Conservation (phyloP, 768 basidiomycete genomes). For the Kwoniella newhampshirensis region DNA sequence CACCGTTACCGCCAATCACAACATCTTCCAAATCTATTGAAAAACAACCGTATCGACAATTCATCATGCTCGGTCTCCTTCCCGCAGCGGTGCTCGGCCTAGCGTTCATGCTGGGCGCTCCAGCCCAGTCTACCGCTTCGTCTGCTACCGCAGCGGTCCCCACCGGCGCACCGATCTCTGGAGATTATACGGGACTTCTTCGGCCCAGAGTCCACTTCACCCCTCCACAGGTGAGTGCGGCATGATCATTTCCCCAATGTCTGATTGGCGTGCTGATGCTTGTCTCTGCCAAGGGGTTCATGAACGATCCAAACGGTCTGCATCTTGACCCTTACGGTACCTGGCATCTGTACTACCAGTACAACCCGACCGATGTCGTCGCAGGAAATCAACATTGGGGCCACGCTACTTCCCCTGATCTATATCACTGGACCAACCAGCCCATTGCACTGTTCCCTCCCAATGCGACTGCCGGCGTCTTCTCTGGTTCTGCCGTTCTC, state of each 20-base stretch:
- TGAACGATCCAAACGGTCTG: constrained; percentile 45
- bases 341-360: constrained; percentile 52
- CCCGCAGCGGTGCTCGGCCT: too few species aligned
- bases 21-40: too few species aligned
- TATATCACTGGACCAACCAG: constrained; percentile 47
- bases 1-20: too few species aligned
- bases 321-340: constrained; percentile 36
- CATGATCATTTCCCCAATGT: not conserved
- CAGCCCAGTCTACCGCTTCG: too few species aligned
- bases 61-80: too few species aligned
- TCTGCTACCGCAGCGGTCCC: not conserved
- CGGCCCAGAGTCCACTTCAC: constrained; percentile 47
- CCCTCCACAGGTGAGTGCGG: constrained; percentile 33
- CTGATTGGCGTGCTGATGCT: not conserved
- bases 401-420: constrained; percentile 46
- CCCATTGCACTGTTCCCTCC: constrained; percentile 47
- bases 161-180: constrained; percentile 23
- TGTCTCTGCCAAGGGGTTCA: constrained; percentile 30
- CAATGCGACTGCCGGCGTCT: constrained; percentile 28
- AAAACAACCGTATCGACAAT: too few species aligned
- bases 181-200: constrained; percentile 38
- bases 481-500: constrained; percentile 41
- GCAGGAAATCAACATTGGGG: constrained; percentile 51
- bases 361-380: constrained; percentile 36
- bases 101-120: too few species aligned